Evolutionary conservation across 2,329 filamentous ascomycete species (phyloP).

Genomic region (Neopestalotiopsis clavispora): DNA sequence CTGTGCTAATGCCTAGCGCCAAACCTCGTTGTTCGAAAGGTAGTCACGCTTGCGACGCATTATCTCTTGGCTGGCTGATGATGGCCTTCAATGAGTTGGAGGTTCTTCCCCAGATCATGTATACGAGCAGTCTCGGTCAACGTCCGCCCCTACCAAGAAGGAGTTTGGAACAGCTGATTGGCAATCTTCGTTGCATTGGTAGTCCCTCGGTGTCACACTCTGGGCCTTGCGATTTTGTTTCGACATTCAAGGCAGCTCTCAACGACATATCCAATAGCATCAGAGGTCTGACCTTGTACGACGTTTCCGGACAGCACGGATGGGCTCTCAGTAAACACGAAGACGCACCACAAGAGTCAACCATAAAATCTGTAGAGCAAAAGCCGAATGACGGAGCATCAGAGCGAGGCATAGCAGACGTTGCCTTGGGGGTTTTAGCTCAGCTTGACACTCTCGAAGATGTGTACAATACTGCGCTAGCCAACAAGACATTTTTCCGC

Average conservation of each 20-base stretch:
- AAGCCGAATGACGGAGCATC: not conserved
- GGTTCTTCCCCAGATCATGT: constrained; percentile 47
- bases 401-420: constrained; percentile 29
- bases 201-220: constrained; percentile 48
- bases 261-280: constrained; percentile 58
- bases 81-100: constrained; percentile 53
- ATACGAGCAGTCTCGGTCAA: constrained; percentile 29
- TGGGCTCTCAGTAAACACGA: constrained; percentile 52
- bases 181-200: constrained; percentile 47
- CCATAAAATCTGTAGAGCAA: constrained; percentile 23
- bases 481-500: constrained; percentile 47
- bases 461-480: constrained; percentile 46
- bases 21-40: constrained; percentile 54
- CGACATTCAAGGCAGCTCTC: constrained; percentile 50
- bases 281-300: constrained; percentile 51
- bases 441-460: constrained; percentile 46
- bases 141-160: constrained; percentile 34
- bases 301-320: constrained; percentile 53
- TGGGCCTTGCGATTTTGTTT: constrained; percentile 54
- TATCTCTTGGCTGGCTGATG: constrained; percentile 60
- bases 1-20: constrained; percentile 38
- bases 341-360: constrained; percentile 40
- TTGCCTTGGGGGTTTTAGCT: constrained; percentile 46
- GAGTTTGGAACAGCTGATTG: constrained; percentile 52
- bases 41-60: constrained; percentile 55